Evolutionary conservation across 352 stramenopile species (phyloP).

Genomic region (Hyaloperonospora brassicae): DNA sequence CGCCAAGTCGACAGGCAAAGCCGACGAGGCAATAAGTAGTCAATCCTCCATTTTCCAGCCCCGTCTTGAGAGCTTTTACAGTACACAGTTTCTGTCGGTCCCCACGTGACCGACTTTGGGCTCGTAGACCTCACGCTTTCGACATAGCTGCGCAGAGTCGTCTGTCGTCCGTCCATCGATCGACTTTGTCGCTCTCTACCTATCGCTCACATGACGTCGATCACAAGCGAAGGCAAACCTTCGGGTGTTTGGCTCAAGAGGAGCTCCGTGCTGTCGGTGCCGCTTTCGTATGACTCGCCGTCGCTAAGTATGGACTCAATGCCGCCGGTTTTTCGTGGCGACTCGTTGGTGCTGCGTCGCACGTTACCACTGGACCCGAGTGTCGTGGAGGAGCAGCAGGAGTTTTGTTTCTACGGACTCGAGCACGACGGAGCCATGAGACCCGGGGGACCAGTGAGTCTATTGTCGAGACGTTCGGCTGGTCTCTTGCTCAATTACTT

Average conservation of each 20-base stretch:
- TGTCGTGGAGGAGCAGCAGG: constrained; percentile 17
- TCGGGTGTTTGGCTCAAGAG: constrained; percentile 33
- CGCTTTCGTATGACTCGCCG: constrained; percentile 12
- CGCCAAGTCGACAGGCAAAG: no score
- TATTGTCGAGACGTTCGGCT: constrained; percentile 38
- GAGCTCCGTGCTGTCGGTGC: constrained; percentile 27
- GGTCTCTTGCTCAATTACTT: constrained; percentile 69
- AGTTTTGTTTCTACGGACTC: constrained; percentile 57
- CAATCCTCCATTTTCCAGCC: no score
- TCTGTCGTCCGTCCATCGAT: no score
- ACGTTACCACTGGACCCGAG: constrained; percentile 5
- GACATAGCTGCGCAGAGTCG: neutral
- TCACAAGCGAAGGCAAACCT: constrained; percentile 10
- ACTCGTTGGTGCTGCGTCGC: constrained; percentile 11
- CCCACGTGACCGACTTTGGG: constrained; percentile 11
- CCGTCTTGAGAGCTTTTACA: no score
- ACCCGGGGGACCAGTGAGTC: constrained; percentile 36
- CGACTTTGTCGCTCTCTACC: constrained; percentile 1
- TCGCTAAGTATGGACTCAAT: constrained; percentile 25
- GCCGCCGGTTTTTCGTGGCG: constrained; percentile 13
- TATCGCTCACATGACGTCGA: constrained; percentile 17
- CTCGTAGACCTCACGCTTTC: constrained; percentile 13
- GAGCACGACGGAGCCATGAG: constrained; percentile 58
- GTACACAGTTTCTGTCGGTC: neutral
- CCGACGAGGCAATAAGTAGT: no score